Conservation (phyloP, 441 rosid genomes). For the Aquilaria agallochum region DNA sequence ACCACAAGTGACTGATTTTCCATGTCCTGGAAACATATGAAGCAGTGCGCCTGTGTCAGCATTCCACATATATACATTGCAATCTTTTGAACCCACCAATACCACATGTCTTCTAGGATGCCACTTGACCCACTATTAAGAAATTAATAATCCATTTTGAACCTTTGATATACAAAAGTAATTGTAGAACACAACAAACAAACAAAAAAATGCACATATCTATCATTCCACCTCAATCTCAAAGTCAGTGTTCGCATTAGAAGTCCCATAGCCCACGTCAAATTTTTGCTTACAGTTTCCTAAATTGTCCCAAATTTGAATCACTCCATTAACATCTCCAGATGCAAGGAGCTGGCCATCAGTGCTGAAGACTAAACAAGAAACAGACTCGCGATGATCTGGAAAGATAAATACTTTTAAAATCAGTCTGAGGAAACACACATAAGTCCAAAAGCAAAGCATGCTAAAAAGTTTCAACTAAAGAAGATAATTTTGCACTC, state of each 20-base stretch:
- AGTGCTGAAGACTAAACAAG: conserved; percentile 64
- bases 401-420: background rate
- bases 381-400: conserved; percentile 86
- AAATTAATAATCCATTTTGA: background rate
- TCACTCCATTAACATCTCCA: conserved; percentile 71
- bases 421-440: too few species aligned
- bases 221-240: too few species aligned
- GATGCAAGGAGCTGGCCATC: conserved; percentile 78
- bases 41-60: conserved; percentile 73
- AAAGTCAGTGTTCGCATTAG: too few species aligned
- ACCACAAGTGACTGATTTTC: conserved; percentile 73
- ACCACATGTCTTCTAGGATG: conserved; percentile 83
- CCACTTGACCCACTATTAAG: conserved; percentile 86
- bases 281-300: conserved; percentile 43
- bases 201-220: too few species aligned
- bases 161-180: too few species aligned
- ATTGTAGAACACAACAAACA: too few species aligned
- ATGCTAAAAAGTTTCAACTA: too few species aligned
- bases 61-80: conserved; percentile 90
- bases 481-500: too few species aligned
- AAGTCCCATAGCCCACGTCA: conserved; percentile 21
- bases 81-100: conserved; percentile 86
- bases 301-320: conserved; percentile 61
- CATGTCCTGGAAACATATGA: conserved; percentile 74
- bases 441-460: too few species aligned